These are phyloP conservation scores for Fusarium sp. DNA, from an alignment of 2,329 filamentous ascomycete species.

Conservation along the genomic window DNA sequence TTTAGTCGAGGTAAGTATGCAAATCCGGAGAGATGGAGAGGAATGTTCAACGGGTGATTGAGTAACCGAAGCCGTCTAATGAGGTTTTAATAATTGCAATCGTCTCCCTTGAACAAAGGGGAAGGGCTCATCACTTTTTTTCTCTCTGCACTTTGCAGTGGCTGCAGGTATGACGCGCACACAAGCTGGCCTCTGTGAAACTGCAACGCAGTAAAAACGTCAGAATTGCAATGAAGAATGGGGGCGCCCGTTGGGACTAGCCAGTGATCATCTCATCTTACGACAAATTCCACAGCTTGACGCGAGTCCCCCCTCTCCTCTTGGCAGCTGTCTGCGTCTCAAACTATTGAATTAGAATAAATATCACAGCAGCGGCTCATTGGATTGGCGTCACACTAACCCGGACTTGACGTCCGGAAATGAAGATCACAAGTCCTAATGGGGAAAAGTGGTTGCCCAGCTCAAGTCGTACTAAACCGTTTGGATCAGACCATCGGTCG, in stretches of 20 bases:
- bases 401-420: constrained; percentile 18
- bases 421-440: constrained; percentile 12
- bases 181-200: constrained; percentile 4
- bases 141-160: constrained; percentile 1
- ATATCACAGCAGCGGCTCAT: neutral
- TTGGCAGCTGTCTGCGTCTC: constrained; percentile 7
- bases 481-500: constrained; percentile 16
- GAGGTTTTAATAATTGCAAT: neutral
- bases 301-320: neutral
- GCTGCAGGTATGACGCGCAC: constrained; percentile 27
- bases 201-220: neutral
- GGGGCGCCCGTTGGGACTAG: neutral
- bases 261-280: neutral
- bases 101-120: neutral
- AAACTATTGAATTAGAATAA: constrained; percentile 3
- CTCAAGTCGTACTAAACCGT: constrained; percentile 15
- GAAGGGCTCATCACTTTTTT: neutral
- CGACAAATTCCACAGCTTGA: constrained; percentile 10
- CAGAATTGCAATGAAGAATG: constrained; percentile 2
- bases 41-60: constrained; percentile 7
- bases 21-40: neutral
- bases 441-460: constrained; percentile 3
- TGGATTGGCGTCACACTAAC: neutral
- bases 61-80: neutral
- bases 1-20: neutral